phyloP scores from a whole-genome alignment of 2,329 filamentous ascomycete genomes.

The Tolypocladium guangdongense region DNA sequence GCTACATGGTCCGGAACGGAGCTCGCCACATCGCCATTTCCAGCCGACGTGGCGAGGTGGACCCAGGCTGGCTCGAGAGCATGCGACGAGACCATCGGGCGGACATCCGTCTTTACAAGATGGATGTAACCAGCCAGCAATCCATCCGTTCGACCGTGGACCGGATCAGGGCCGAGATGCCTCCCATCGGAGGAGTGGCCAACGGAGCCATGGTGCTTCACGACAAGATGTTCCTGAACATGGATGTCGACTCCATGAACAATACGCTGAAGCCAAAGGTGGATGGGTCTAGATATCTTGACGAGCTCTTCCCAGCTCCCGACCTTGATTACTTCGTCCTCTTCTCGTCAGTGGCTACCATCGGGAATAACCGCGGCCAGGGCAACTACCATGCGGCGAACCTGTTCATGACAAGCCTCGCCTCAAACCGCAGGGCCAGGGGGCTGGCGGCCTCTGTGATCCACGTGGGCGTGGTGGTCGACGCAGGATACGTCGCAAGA shows the following conservation, averaged over 20 bases:
- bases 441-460: conserved; percentile 27
- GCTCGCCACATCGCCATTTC: not conserved
- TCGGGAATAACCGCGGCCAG: conserved; percentile 26
- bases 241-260: conserved; percentile 17
- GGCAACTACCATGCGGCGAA: conserved; percentile 26
- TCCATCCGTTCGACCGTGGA: not conserved
- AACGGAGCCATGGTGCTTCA: conserved; percentile 23
- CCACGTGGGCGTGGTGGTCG: conserved; percentile 26
- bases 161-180: conserved; percentile 16
- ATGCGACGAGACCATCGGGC: not conserved
- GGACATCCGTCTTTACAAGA: not conserved
- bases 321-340: conserved; percentile 30
- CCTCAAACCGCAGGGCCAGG: conserved; percentile 12
- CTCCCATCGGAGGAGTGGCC: conserved; percentile 23
- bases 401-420: conserved; percentile 22
- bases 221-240: conserved; percentile 20
- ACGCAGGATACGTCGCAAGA: conserved; percentile 27
- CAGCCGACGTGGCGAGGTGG: not conserved
- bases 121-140: not conserved
- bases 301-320: conserved; percentile 16
- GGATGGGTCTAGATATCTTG: conserved; percentile 19
- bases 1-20: not conserved
- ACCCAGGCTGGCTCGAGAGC: not conserved
- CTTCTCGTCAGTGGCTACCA: conserved; percentile 24
- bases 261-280: conserved; percentile 25